Evolutionary conservation across 352 stramenopile genomes (phyloP).

Genomic region (Phytopythium chamaehyphon): DNA sequence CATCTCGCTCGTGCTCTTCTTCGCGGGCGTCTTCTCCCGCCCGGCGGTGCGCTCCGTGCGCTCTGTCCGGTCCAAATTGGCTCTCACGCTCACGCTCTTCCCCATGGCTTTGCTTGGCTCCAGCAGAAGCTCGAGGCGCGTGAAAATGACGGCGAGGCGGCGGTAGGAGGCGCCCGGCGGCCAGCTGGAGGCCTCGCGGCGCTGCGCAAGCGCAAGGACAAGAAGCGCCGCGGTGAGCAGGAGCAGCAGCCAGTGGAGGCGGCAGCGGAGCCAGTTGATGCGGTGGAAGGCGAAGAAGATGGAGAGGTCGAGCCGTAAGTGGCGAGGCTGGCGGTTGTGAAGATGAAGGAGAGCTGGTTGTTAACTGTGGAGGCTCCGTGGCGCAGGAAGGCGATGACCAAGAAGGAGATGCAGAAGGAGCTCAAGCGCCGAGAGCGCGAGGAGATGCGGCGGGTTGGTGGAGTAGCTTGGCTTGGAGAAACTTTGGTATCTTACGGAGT

Average conservation of each 20-base stretch:
- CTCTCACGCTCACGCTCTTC: too few species aligned
- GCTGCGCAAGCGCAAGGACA: slow-evolving; percentile 61
- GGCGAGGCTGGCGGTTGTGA: background rate
- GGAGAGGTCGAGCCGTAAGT: slow-evolving; percentile 41
- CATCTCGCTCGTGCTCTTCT: slow-evolving; percentile 53
- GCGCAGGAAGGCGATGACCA: slow-evolving; percentile 49
- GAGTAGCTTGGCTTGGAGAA: too few species aligned
- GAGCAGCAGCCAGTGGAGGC: slow-evolving; percentile 10
- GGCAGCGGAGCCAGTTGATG: slow-evolving; percentile 7
- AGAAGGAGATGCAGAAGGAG: slow-evolving; percentile 78
- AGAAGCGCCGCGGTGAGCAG: slow-evolving; percentile 36
- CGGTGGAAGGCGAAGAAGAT: slow-evolving; percentile 11
- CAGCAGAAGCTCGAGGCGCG: slow-evolving; percentile 25
- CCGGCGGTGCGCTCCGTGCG: slow-evolving; percentile 20
- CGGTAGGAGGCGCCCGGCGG: slow-evolving; percentile 34
- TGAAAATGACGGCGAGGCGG: slow-evolving; percentile 21
- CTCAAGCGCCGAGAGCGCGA: slow-evolving; percentile 73
- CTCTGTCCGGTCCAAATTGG: background rate
- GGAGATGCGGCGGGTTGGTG: slow-evolving; percentile 53
- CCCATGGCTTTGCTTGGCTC: too few species aligned
- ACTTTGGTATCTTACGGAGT: slow-evolving; percentile 2
- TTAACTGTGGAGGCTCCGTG: background rate
- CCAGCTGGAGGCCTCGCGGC: slow-evolving; percentile 43
- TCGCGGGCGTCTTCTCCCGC: slow-evolving; percentile 56
- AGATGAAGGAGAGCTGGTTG: background rate